These are phyloP conservation scores for Boechera divaricarpa DNA, from an alignment of 345 rosid species.

Conservation along the genomic window DNA sequence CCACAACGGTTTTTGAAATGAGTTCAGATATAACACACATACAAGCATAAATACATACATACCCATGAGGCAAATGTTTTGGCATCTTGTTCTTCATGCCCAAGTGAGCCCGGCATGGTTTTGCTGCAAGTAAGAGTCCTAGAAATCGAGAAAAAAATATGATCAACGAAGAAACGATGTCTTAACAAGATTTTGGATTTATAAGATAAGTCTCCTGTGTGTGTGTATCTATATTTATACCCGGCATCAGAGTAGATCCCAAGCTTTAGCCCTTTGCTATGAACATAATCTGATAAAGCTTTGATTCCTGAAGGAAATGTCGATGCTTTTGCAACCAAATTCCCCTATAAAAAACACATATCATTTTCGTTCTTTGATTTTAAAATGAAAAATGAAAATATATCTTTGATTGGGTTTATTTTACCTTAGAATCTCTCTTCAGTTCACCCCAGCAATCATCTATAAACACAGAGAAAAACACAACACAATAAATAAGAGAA, in stretches of 20 bases:
- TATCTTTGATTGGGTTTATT: background rate
- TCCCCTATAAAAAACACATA: conserved; percentile 58
- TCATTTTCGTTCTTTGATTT: conserved; percentile 21
- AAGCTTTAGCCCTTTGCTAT: conserved; percentile 82
- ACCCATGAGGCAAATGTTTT: conserved; percentile 92
- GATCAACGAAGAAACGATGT: conserved; percentile 2
- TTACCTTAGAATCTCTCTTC: conserved; percentile 68
- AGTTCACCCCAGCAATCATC: conserved; percentile 99
- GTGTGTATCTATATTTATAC: conserved; percentile 41
- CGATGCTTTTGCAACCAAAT: conserved; percentile 59
- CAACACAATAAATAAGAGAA: conserved; percentile 3
- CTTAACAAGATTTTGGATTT: background rate
- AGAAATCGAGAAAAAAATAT: conserved; percentile 20
- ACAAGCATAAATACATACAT: conserved; percentile 1
- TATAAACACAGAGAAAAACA: conserved; percentile 42
- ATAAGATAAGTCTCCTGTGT: background rate
- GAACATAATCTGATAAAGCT: conserved; percentile 82
- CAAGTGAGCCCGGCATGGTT: conserved; percentile 93
- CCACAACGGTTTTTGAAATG: conserved; percentile 14
- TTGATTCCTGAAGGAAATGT: conserved; percentile 95
- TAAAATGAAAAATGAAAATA: background rate
- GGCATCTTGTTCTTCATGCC: conserved; percentile 91
- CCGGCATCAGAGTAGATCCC: conserved; percentile 95
- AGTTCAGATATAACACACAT: background rate
- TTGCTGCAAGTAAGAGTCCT: conserved; percentile 85